Percentiles rank a stretch among this genome's conserved stretches.
Conservation (phyloP, 2,329 filamentous ascomycete species). For the Aaosphaeria arxii region DNA sequence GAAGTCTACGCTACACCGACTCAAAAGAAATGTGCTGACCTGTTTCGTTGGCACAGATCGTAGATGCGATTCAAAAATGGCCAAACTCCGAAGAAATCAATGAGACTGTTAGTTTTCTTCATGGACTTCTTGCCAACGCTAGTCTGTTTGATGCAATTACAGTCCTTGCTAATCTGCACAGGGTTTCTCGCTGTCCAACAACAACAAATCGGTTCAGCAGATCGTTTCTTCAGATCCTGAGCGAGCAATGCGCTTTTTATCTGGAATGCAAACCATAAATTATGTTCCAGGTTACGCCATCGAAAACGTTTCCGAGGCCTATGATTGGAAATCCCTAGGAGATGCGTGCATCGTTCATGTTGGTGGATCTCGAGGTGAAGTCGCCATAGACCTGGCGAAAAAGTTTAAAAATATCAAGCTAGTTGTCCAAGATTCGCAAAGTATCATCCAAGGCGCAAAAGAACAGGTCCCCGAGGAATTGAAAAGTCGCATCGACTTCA, state of each 20-base stretch:
- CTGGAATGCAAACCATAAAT: too few species aligned
- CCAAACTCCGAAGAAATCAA: not conserved
- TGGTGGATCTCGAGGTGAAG: conserved; percentile 7
- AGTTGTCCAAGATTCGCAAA: conserved; percentile 7
- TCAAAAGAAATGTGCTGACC: too few species aligned
- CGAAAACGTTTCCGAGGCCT: not conserved
- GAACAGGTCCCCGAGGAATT: conserved; percentile 1
- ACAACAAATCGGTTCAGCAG: too few species aligned
- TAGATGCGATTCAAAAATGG: not conserved
- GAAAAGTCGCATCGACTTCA: conserved; percentile 1
- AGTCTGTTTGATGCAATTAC: too few species aligned
- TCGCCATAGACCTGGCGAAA: conserved; percentile 2
- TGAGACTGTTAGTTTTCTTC: not conserved
- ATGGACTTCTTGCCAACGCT: too few species aligned
- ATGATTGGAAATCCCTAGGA: not conserved
- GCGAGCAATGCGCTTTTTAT: too few species aligned
- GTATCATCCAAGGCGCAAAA: conserved; percentile 1
- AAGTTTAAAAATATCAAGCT: conserved; percentile 2
- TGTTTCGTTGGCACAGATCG: not conserved
- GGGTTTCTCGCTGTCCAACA: too few species aligned
- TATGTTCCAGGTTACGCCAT: not conserved
- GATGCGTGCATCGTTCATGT: conserved; percentile 7
- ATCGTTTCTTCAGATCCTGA: too few species aligned
- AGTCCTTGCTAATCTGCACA: too few species aligned
- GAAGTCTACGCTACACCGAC: too few species aligned